phyloP scores from a whole-genome alignment of 2,329 filamentous ascomycete species.

The Diaporthe aspalathi region DNA sequence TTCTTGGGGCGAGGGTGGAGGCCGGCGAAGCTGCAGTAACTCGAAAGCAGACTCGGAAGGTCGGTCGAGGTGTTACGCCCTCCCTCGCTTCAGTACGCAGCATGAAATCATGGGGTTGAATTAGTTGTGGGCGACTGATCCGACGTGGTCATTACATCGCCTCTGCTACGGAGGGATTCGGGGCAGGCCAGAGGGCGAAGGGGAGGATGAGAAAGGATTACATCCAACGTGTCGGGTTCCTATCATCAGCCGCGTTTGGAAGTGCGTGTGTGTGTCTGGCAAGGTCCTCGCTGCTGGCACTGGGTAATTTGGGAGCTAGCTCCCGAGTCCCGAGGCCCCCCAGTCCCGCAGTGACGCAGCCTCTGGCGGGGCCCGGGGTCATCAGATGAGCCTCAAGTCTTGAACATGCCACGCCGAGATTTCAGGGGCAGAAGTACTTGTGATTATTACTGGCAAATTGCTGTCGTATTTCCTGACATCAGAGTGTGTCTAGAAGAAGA shows the following conservation, averaged over 20 bases:
- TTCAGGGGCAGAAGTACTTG: constrained; percentile 8
- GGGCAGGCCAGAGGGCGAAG: background rate
- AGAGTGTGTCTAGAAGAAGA: too few species aligned
- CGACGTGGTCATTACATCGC: constrained; percentile 36
- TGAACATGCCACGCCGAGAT: constrained; percentile 29
- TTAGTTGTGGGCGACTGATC: constrained; percentile 25
- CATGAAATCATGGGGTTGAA: constrained; percentile 34
- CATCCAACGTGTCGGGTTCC: constrained; percentile 26
- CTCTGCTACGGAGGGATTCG: constrained; percentile 1
- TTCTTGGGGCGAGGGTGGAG: background rate
- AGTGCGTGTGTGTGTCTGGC: constrained; percentile 3
- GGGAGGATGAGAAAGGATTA: constrained; percentile 1
- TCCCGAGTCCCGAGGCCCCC: constrained; percentile 21
- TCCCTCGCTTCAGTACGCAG: constrained; percentile 36
- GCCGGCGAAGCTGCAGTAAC: constrained; percentile 4
- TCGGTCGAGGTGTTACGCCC: constrained; percentile 34
- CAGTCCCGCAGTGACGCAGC: constrained; percentile 30
- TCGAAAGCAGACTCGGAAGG: constrained; percentile 17
- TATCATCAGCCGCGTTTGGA: constrained; percentile 27
- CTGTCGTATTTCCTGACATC: too few species aligned
- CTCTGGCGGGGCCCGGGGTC: background rate
- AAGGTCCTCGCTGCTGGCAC: constrained; percentile 11
- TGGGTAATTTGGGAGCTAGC: constrained; percentile 29
- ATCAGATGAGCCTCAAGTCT: constrained; percentile 28
- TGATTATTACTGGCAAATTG: background rate